These are phyloP conservation scores for Populus ilicifolia DNA, from an alignment of 345 rosid species.

Conservation along the genomic window DNA sequence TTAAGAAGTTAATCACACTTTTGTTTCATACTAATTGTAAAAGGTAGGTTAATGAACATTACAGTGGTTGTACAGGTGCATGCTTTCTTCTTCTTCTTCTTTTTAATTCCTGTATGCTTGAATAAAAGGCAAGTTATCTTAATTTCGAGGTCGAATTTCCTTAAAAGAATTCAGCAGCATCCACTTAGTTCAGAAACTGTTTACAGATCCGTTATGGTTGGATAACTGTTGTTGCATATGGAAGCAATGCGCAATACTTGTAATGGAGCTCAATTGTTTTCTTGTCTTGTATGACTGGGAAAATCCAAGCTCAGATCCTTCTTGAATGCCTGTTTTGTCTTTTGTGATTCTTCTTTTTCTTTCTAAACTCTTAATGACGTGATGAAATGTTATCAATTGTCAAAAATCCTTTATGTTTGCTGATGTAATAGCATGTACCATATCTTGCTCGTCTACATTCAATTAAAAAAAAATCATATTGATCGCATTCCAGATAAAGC, in stretches of 20 bases:
- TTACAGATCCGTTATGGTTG: neutral
- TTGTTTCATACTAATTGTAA: neutral
- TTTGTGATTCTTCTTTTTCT: constrained; percentile 9
- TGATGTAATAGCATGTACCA: neutral
- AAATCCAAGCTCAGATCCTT: constrained; percentile 7
- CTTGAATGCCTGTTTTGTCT: neutral
- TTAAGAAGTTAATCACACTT: neutral
- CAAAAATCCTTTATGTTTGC: constrained; percentile 7
- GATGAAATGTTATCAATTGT: neutral
- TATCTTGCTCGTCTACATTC: neutral
- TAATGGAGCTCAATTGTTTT: neutral
- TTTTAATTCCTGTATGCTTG: neutral
- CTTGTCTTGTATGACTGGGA: constrained; percentile 3
- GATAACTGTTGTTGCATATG: constrained; percentile 2
- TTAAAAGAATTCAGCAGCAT: neutral
- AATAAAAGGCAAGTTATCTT: neutral
- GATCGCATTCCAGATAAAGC: constrained; percentile 35
- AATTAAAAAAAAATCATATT: neutral
- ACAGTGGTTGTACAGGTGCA: neutral
- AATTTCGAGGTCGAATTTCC: neutral
- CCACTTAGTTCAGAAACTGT: neutral
- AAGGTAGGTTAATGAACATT: neutral
- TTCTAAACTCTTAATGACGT: neutral
- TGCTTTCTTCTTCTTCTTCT: neutral
- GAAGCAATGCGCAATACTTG: neutral